Percentiles rank a stretch among this genome's conserved stretches.
Evolutionary conservation across 176 grass and related monocot species (phyloP).

Genomic region (Musa beccarii): DNA sequence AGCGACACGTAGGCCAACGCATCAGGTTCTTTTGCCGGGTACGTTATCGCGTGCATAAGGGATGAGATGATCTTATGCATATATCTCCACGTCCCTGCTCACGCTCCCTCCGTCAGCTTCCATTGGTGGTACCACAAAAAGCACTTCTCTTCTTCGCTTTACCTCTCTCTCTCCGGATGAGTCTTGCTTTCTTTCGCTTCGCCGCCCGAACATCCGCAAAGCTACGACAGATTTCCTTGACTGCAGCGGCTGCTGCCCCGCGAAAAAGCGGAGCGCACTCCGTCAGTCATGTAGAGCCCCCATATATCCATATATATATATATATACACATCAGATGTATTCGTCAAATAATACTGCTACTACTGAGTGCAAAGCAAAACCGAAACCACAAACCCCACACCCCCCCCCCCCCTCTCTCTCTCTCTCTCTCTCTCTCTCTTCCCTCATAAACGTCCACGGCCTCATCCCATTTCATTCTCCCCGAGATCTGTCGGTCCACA

Average conservation of each 20-base stretch:
- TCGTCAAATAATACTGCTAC: too few relatives aligned
- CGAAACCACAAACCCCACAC: too few relatives aligned
- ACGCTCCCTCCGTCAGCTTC: too few relatives aligned
- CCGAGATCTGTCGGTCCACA: too few relatives aligned
- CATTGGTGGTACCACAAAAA: not conserved
- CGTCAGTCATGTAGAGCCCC: not conserved
- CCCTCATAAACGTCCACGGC: not conserved
- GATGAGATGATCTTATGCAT: too few relatives aligned
- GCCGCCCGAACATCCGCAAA: slow-evolving; percentile 20
- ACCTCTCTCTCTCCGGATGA: not conserved
- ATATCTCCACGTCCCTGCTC: too few relatives aligned
- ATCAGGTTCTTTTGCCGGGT: too few relatives aligned
- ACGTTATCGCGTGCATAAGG: too few relatives aligned
- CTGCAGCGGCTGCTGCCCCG: not conserved
- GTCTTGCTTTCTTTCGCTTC: slow-evolving; percentile 1
- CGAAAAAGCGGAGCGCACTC: not conserved
- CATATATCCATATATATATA: too few relatives aligned
- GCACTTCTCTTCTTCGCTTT: not conserved
- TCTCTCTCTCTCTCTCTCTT: not conserved
- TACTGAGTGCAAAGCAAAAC: too few relatives aligned
- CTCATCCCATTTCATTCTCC: not conserved
- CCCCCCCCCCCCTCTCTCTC: not conserved
- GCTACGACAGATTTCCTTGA: slow-evolving; percentile 11
- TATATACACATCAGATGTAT: too few relatives aligned
- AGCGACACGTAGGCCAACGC: too few relatives aligned